Percentiles rank a stretch among this genome's conserved stretches.
These are phyloP conservation scores for Xylaria sp. DNA, from an alignment of 2,329 filamentous ascomycete genomes.

Conservation along the genomic window DNA sequence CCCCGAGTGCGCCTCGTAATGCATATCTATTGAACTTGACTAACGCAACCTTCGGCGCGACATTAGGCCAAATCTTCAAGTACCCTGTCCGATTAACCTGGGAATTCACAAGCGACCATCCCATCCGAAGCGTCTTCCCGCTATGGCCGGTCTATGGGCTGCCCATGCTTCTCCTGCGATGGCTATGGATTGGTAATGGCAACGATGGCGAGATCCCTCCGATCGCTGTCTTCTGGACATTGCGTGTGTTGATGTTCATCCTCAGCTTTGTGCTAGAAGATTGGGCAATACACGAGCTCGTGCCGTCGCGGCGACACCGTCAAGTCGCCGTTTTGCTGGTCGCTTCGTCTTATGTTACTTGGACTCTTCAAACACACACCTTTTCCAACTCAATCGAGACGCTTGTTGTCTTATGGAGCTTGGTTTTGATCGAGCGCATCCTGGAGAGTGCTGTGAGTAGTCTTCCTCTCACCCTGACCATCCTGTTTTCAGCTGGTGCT, in stretches of 20 bases:
- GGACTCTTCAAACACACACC: slow-evolving; percentile 98
- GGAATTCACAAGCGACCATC: slow-evolving; percentile 91
- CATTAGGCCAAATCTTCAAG: slow-evolving; percentile 85
- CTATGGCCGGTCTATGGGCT: slow-evolving; percentile 95
- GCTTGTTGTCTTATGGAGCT: slow-evolving; percentile 88
- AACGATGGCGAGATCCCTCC: slow-evolving; percentile 80
- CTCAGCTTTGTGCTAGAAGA: slow-evolving; percentile 97
- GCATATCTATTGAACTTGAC: slow-evolving; percentile 3
- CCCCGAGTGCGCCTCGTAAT: slow-evolving; percentile 3
- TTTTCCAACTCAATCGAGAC: slow-evolving; percentile 99
- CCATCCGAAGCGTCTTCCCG: slow-evolving; percentile 95
- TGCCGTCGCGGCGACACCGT: slow-evolving; percentile 77
- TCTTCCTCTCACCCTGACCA: background rate
- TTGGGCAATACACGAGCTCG: slow-evolving; percentile 94
- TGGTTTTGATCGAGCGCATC: slow-evolving; percentile 91
- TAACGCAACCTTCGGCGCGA: slow-evolving; percentile 32
- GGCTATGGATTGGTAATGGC: slow-evolving; percentile 89
- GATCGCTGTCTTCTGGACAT: slow-evolving; percentile 87
- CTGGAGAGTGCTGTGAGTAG: slow-evolving; percentile 76
- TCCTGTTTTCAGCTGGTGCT: slow-evolving; percentile 1
- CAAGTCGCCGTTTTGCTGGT: slow-evolving; percentile 82
- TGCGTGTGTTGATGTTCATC: slow-evolving; percentile 91
- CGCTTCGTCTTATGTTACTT: slow-evolving; percentile 96
- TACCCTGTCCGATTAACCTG: slow-evolving; percentile 92
- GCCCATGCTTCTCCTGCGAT: slow-evolving; percentile 91